phyloP scores from a whole-genome alignment of 306 rosid species.

The Cicer pinnatifidum region DNA sequence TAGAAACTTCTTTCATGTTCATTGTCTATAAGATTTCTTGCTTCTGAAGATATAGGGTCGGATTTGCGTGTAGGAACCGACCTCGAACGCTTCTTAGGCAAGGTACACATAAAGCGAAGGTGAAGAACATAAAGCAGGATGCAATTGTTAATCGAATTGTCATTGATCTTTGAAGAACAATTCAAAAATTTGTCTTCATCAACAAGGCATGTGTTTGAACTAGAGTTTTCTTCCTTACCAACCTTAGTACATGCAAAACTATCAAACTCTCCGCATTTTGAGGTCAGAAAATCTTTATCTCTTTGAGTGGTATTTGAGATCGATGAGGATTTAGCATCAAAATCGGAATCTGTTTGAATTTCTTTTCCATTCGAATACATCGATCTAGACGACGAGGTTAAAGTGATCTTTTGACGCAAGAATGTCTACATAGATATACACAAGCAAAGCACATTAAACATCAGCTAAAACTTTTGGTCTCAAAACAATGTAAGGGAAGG shows the following conservation, averaged over 20 bases:
- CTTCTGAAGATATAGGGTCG: slow-evolving; percentile 47
- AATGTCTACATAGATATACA: slow-evolving; percentile 62
- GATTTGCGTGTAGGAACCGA: slow-evolving; percentile 60
- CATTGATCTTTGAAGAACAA: slow-evolving; percentile 49
- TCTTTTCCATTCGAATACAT: slow-evolving; percentile 45
- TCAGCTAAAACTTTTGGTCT: background rate
- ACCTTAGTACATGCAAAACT: slow-evolving; percentile 33
- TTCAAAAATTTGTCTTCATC: slow-evolving; percentile 40
- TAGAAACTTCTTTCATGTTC: slow-evolving; percentile 73
- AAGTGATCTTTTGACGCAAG: slow-evolving; percentile 80
- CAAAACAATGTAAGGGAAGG: slow-evolving; percentile 4
- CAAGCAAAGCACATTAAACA: slow-evolving; percentile 43
- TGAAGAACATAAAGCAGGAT: slow-evolving; percentile 76
- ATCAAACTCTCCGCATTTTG: slow-evolving; percentile 39
- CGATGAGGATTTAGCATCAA: slow-evolving; percentile 42
- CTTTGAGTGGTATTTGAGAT: slow-evolving; percentile 38
- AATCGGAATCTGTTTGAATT: slow-evolving; percentile 45
- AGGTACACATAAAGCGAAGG: slow-evolving; percentile 67
- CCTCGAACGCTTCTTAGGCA: slow-evolving; percentile 61
- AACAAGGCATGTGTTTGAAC: slow-evolving; percentile 33
- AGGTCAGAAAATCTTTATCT: slow-evolving; percentile 36
- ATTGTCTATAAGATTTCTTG: slow-evolving; percentile 42
- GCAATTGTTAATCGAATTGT: slow-evolving; percentile 48
- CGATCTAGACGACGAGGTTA: slow-evolving; percentile 55
- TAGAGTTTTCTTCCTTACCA: slow-evolving; percentile 32